Evolutionary conservation across 106 monocot genomes (phyloP), one percentile per base, ranked within the genome.

Genomic region (Acorus gramineus): DNA sequence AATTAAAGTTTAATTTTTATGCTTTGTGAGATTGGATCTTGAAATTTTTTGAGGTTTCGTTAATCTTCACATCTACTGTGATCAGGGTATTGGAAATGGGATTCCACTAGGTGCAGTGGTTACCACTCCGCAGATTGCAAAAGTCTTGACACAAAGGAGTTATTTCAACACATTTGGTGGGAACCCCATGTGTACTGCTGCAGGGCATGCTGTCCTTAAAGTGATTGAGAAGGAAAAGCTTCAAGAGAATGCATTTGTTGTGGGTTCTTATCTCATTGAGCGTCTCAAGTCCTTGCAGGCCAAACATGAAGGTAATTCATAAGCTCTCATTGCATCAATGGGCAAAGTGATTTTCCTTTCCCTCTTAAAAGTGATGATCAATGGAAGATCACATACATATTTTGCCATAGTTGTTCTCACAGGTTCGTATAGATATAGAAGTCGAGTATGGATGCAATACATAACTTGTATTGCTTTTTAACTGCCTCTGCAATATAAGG

Each of bases 41-140:
- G 28, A 28, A 28, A 28, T 28, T 28, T 28, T 28, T 28, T 28
- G 1, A 28, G 28, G 28, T 28, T 28, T 28, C 28, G 1, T 28
- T 28, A 28, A 28, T 0, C 14, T 49, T 62, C 46, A n/a, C 66
- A 45, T 11, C 42, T 69, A 7, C 13, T 44, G 46, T 60, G 8
- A 60, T 45, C 70, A 91, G 90, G 90, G 90, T n/a, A 91, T 91
- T 69, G 90, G 86, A 49, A 91, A 91, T 71, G 90, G 90, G 8
- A 86, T 85, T 46, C 90, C 90, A 2, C 59, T 91, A 5, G 90
- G 86, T 42, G 90, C 90, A 11, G 90, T 91, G 46, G 68, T 84
- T 7, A 91, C 86, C 12, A 91, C 90, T 49, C 90, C 83, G 66
- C 84, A 91, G 51, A 81, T 86, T 62, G 83, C 83, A 53, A 48